Conservation (phyloP, 108 stramenopile species). For the Skeletonema menzelii region DNA sequence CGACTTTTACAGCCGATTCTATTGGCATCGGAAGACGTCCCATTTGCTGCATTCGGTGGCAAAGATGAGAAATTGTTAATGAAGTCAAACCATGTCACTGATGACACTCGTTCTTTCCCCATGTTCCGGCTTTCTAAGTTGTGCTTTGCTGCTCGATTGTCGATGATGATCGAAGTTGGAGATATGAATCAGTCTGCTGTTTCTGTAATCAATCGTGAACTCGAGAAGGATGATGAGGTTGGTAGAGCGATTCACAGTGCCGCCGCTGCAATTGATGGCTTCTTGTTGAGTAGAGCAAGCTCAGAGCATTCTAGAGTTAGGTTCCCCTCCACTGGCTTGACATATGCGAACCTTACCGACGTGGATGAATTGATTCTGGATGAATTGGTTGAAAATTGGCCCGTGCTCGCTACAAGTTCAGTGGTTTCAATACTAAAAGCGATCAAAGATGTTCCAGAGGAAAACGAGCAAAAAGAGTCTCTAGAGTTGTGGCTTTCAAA, state of each 20-base stretch:
- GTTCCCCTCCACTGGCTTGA: conserved; percentile 26
- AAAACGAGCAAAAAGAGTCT: conserved; percentile 5
- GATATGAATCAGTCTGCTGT: conserved; percentile 30
- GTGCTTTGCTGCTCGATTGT: conserved; percentile 49
- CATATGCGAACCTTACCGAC: conserved; percentile 37
- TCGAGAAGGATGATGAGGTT: conserved; percentile 29
- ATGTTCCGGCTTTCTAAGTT: conserved; percentile 50
- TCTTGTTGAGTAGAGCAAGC: conserved; percentile 16
- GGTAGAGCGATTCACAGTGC: conserved; percentile 59
- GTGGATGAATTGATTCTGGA: conserved; percentile 29
- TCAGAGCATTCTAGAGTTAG: neutral
- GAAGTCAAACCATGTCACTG: conserved; percentile 22
- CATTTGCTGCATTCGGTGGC: conserved; percentile 34
- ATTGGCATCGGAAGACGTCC: conserved; percentile 33
- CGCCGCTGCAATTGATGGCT: conserved; percentile 78
- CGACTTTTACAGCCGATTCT: conserved; percentile 63
- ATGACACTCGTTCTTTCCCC: conserved; percentile 39
- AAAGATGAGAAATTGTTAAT: conserved; percentile 17
- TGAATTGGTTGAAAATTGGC: conserved; percentile 49
- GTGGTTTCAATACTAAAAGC: conserved; percentile 31
- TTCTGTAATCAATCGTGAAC: conserved; percentile 30
- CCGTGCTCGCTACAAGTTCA: conserved; percentile 42
- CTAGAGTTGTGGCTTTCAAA: conserved; percentile 56
- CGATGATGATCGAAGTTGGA: conserved; percentile 22
- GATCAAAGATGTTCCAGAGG: conserved; percentile 15